Conservation (phyloP, 805 yeast genomes). For the Metschnikowia reukaufii region DNA sequence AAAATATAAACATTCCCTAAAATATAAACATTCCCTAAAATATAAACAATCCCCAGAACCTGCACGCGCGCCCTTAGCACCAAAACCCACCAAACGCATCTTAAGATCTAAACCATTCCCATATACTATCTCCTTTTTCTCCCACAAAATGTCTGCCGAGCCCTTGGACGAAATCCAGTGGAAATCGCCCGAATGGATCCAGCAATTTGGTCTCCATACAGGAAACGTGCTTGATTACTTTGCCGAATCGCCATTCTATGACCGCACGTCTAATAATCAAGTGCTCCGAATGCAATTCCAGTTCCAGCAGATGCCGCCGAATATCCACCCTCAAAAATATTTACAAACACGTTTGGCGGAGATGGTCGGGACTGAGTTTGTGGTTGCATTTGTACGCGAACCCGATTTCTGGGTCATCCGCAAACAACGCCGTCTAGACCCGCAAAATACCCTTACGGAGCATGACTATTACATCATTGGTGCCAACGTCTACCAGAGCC, state of each 20-base stretch:
- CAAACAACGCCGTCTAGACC: constrained; percentile 67
- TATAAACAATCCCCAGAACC: too few relatives aligned
- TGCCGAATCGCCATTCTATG: constrained; percentile 92
- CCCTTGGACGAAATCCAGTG: constrained; percentile 88
- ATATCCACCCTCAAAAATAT: constrained; percentile 35
- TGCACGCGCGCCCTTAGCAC: too few relatives aligned
- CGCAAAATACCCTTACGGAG: constrained; percentile 51
- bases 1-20: too few relatives aligned
- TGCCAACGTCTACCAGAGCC: constrained; percentile 90
- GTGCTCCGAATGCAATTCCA: constrained; percentile 94
- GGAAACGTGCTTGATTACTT: constrained; percentile 93
- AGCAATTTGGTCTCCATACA: constrained; percentile 78
- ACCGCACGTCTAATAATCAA: constrained; percentile 90
- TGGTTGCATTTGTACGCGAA: constrained; percentile 70
- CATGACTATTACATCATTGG: constrained; percentile 88
- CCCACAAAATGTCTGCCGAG: constrained; percentile 20
- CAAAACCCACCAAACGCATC: too few relatives aligned
- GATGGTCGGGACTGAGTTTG: constrained; percentile 85
- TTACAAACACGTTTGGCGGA: constrained; percentile 61
- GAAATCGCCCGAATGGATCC: constrained; percentile 98
- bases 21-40: too few relatives aligned
- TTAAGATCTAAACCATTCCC: too few relatives aligned
- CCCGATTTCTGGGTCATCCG: constrained; percentile 93
- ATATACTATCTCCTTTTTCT: neutral
- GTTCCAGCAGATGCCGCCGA: constrained; percentile 53